Percentiles rank a stretch among this genome's conserved stretches.
Evolutionary conservation across 2,329 filamentous ascomycete genomes (phyloP).

Genomic region (Pyrenophora seminiperda): DNA sequence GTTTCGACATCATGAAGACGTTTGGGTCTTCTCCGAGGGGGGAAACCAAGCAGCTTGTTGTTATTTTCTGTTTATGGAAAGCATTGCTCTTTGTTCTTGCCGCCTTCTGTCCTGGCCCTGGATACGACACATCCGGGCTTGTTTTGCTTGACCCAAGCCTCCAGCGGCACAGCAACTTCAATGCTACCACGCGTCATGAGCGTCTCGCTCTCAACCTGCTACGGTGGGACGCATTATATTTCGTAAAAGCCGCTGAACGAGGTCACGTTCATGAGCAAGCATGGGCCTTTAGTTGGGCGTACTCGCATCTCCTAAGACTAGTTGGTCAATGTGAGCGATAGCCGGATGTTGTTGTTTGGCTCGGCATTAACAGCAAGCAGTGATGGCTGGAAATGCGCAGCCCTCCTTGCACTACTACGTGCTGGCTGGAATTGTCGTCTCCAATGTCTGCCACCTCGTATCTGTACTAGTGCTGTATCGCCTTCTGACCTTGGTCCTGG

Average conservation of each 20-base stretch:
- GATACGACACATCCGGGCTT: conserved; percentile 79
- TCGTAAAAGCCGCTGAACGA: conserved; percentile 63
- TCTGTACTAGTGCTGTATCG: conserved; percentile 74
- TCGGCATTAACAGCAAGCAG: conserved; percentile 43
- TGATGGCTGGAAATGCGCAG: conserved; percentile 22
- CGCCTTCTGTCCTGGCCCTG: conserved; percentile 60
- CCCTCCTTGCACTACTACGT: conserved; percentile 37
- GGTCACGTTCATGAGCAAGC: conserved; percentile 80
- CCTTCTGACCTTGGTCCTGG: conserved; percentile 63
- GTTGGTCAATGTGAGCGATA: conserved; percentile 49
- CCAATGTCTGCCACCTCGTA: conserved; percentile 75
- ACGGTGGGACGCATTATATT: conserved; percentile 84
- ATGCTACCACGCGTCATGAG: conserved; percentile 20
- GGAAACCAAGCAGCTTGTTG: conserved; percentile 12
- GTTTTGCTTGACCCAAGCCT: conserved; percentile 50
- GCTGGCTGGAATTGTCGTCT: conserved; percentile 67
- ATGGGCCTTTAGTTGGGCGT: conserved; percentile 76
- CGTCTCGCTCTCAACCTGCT: conserved; percentile 64
- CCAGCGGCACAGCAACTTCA: conserved; percentile 25
- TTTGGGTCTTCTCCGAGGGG: not conserved
- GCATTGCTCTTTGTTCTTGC: conserved; percentile 66
- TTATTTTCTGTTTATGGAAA: conserved; percentile 69
- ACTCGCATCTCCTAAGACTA: conserved; percentile 54
- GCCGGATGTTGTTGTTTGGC: conserved; percentile 2
- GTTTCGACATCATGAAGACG: conserved; percentile 5